Evolutionary conservation across 306 rosid genomes (phyloP).

Genomic region (Cucurbita argyrosperma): DNA sequence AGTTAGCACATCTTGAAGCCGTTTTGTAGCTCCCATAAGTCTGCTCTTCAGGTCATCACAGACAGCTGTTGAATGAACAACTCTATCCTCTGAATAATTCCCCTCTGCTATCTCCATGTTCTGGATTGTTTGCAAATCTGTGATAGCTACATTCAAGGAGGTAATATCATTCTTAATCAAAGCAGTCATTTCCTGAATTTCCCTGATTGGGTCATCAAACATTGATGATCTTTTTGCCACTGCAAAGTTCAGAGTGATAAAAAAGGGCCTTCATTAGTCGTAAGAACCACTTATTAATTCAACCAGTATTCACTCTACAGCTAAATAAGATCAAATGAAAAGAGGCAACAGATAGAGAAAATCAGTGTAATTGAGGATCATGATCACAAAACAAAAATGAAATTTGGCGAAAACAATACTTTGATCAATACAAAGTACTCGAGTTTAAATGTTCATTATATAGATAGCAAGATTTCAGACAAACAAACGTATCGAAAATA

Average conservation of each 20-base stretch:
- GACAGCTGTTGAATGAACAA: conserved; percentile 77
- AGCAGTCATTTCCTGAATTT: conserved; percentile 67
- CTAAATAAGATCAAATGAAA: not conserved
- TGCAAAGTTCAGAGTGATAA: conserved; percentile 15
- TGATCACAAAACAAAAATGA: not conserved
- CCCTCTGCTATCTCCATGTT: conserved; percentile 63
- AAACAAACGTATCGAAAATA: not conserved
- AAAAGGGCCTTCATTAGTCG: not conserved
- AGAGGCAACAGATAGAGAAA: not conserved
- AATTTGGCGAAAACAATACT: not conserved
- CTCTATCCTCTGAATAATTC: conserved; percentile 55
- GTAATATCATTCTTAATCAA: conserved; percentile 78
- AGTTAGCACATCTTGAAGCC: conserved; percentile 71
- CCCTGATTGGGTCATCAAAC: conserved; percentile 71
- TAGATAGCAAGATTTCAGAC: not conserved
- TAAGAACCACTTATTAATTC: not conserved
- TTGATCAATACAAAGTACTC: not conserved
- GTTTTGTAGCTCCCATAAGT: conserved; percentile 80
- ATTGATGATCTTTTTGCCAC: conserved; percentile 83
- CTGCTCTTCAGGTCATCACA: conserved; percentile 72
- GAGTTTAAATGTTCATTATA: not conserved
- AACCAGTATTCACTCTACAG: not conserved
- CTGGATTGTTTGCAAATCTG: conserved; percentile 72
- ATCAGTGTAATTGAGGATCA: not conserved
- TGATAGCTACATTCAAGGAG: conserved; percentile 58